Evolutionary conservation across 805 yeast genomes (phyloP), one percentile per base, ranked within the genome.

Genomic region (Candida methanosorbosa): DNA sequence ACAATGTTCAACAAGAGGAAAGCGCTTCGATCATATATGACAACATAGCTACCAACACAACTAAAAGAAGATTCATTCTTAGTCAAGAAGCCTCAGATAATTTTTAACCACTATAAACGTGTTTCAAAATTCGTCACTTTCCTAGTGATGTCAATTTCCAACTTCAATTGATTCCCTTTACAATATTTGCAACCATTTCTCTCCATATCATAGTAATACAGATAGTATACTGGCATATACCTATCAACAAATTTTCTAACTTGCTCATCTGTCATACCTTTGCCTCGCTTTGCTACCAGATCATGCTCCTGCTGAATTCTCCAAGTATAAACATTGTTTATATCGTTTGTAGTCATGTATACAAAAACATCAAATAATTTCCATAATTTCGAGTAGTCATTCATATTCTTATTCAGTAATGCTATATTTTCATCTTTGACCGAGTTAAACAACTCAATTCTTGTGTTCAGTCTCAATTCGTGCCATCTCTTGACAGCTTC

Each of bases 151-250:
- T 44, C 48, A 18, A 48, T 48, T 11, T 37, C 35, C 22, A 49
- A 27, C 9, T 39, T 32, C 17, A 42, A 32, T 21, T 39, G 24
- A 12, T 33, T 14, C 9, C 15, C 6, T 37, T 35, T 11, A 38
- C 37, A 3, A 35, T 1, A 13, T 25, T 25, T 8, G 15, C 19
- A 17, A 4, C 27, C 29, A 18, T 43, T 40, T 3, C 34, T 21
- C 5, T 36, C 27, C 12, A 55, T 35, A 9, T 43, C 33, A 29
- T 42, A 39, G 48, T 74, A 80, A 53, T 83, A 92, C 16, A 88
- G 49, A 41, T 74, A 70, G 48, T 90, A 90, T 25, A 81, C 72
- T 1, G 95, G 95, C 86, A 83, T 81, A 56, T 90, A 90, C 40
- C 95, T 69, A 39, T 80, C 75, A 9, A 90, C 79, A 63, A 92